phyloP scores from a whole-genome alignment of 306 rosid genomes.

The Pyrus bretschneideri region DNA sequence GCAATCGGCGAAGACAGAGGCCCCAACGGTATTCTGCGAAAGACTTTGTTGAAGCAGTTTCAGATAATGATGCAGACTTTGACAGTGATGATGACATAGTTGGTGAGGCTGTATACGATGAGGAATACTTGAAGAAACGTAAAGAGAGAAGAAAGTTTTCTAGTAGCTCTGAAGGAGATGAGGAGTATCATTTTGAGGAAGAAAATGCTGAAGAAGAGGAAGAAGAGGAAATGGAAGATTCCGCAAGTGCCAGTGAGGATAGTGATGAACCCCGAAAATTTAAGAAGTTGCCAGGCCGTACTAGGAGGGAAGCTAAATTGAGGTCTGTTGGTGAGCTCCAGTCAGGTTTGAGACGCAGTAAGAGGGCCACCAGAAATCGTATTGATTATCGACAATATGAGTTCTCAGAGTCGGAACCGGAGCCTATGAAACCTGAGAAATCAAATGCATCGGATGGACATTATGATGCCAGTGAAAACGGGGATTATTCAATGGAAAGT shows the following conservation, averaged over 20 bases:
- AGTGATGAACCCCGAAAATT: slow-evolving; percentile 66
- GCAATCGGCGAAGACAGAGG: slow-evolving; percentile 77
- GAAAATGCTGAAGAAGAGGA: slow-evolving; percentile 93
- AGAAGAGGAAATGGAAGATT: slow-evolving; percentile 70
- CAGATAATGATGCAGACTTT: slow-evolving; percentile 71
- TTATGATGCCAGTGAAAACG: slow-evolving; percentile 68
- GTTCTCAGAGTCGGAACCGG: slow-evolving; percentile 83
- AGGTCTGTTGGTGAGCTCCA: slow-evolving; percentile 80
- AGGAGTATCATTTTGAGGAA: slow-evolving; percentile 83
- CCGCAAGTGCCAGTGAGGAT: slow-evolving; percentile 76
- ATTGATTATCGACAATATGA: slow-evolving; percentile 76
- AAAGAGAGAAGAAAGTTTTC: slow-evolving; percentile 74
- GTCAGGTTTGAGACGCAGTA: slow-evolving; percentile 92
- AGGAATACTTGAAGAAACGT: slow-evolving; percentile 80
- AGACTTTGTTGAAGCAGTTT: slow-evolving; percentile 67
- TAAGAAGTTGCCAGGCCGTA: slow-evolving; percentile 63
- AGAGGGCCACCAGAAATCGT: slow-evolving; percentile 78
- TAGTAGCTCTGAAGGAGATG: slow-evolving; percentile 98
- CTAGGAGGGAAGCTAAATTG: slow-evolving; percentile 78
- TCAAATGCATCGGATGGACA: slow-evolving; percentile 54
- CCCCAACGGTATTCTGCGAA: slow-evolving; percentile 86
- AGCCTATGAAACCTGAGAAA: slow-evolving; percentile 53
- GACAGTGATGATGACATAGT: slow-evolving; percentile 97
- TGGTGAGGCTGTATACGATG: slow-evolving; percentile 94
- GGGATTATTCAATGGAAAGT: slow-evolving; percentile 68